Evolutionary conservation across 73 alveolate genomes (phyloP).

Genomic region (Blepharisma stoltei): DNA sequence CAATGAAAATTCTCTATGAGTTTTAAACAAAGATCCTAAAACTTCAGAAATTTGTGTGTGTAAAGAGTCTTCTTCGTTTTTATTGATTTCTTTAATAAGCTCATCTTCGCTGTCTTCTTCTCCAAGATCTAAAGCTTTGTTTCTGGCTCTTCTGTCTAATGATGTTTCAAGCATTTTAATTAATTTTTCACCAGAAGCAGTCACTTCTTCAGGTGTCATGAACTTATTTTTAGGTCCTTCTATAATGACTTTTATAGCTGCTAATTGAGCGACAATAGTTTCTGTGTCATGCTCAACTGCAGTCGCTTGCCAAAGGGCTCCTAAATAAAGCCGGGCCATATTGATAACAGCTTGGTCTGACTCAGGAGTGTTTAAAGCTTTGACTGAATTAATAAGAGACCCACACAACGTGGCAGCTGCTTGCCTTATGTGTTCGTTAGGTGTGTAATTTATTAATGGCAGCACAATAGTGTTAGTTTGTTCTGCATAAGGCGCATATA

Average conservation of each 20-base stretch:
- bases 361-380: conserved; percentile 30
- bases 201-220: conserved; percentile 21
- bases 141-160: conserved; percentile 65
- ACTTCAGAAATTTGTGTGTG: conserved; percentile 75
- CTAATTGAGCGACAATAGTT: conserved; percentile 56
- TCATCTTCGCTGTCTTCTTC: conserved; percentile 71
- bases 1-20: conserved; percentile 60
- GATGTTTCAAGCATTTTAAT: conserved; percentile 57
- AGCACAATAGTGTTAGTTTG: conserved; percentile 60
- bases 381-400: conserved; percentile 59
- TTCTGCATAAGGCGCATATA: conserved; percentile 71
- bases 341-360: neutral
- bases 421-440: conserved; percentile 72
- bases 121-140: conserved; percentile 56
- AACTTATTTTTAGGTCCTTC: conserved; percentile 16
- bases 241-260: conserved; percentile 60
- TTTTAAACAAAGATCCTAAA: conserved; percentile 76
- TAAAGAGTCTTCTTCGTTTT: conserved; percentile 76
- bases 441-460: conserved; percentile 57
- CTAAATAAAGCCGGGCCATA: conserved; percentile 47
- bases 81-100: conserved; percentile 56
- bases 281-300: conserved; percentile 69
- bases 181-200: conserved; percentile 16
- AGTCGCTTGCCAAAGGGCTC: conserved; percentile 57
- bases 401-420: conserved; percentile 73